Evolutionary conservation across 2,329 filamentous ascomycete species (phyloP).

Genomic region (Fusarium austroafricanum): DNA sequence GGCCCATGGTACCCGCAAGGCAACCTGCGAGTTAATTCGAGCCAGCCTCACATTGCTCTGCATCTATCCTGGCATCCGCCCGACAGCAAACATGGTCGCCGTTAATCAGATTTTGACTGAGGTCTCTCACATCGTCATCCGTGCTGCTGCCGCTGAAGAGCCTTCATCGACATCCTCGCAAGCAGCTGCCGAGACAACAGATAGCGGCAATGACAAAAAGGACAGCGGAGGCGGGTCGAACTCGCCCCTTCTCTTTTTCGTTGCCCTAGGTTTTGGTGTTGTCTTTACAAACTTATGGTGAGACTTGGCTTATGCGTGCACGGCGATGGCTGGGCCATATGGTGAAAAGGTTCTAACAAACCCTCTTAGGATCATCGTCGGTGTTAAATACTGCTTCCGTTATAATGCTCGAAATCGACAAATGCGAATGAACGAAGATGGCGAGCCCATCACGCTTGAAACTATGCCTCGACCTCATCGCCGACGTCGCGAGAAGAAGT

Average conservation of each 20-base stretch:
- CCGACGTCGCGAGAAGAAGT: conserved; percentile 92
- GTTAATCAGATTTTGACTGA: conserved; percentile 43
- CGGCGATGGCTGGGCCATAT: conserved; percentile 70
- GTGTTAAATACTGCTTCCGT: conserved; percentile 98
- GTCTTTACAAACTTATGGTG: conserved; percentile 99
- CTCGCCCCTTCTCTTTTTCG: conserved; percentile 77
- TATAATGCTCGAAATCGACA: conserved; percentile 95
- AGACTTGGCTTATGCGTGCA: conserved; percentile 51
- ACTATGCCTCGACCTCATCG: conserved; percentile 87
- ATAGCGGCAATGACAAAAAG: conserved; percentile 21
- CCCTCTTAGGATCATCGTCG: conserved; percentile 90
- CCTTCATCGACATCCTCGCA: conserved; percentile 37
- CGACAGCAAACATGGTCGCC: conserved; percentile 42
- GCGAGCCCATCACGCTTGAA: conserved; percentile 88
- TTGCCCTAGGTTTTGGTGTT: conserved; percentile 95
- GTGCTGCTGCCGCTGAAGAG: conserved; percentile 37
- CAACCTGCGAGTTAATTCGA: conserved; percentile 45
- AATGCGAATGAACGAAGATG: conserved; percentile 80
- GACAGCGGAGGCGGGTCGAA: conserved; percentile 50
- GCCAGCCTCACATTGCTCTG: conserved; percentile 33
- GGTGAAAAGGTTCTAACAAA: conserved; percentile 29
- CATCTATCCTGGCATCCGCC: conserved; percentile 27
- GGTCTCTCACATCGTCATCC: conserved; percentile 43
- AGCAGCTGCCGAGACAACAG: conserved; percentile 29
- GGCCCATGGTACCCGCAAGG: conserved; percentile 46